A percentile compares a stretch with the other conserved stretches of the same genome.
phyloP scores from a whole-genome alignment of 805 yeast species.

The Ogataea ganodermae region DNA sequence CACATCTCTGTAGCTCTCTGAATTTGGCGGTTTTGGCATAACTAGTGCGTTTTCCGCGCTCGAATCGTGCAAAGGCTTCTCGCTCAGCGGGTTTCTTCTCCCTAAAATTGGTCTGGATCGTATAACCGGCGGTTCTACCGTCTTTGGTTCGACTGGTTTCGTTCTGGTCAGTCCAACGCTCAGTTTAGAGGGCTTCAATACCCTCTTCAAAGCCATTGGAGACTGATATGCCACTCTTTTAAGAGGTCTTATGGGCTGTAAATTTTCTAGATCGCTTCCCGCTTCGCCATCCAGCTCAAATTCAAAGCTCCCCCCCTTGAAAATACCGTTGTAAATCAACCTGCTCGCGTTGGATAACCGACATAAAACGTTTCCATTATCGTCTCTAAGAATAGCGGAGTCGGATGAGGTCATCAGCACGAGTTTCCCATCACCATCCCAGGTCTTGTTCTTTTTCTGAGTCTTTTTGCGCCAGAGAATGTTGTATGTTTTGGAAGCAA shows the following conservation, averaged over 20 bases:
- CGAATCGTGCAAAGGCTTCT: slow-evolving; percentile 44
- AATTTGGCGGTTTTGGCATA: slow-evolving; percentile 26
- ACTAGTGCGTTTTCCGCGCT: slow-evolving; percentile 40
- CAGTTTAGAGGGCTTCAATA: neutral
- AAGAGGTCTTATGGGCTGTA: slow-evolving; percentile 16
- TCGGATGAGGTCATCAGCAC: slow-evolving; percentile 29
- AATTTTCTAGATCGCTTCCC: neutral
- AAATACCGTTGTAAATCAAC: slow-evolving; percentile 33
- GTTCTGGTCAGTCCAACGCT: slow-evolving; percentile 6
- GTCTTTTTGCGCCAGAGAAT: slow-evolving; percentile 74
- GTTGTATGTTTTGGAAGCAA: slow-evolving; percentile 20
- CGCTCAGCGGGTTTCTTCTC: slow-evolving; percentile 16
- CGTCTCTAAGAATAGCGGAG: slow-evolving; percentile 28
- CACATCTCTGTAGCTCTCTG: slow-evolving; percentile 38
- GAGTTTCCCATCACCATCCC: slow-evolving; percentile 91
- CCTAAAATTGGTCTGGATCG: slow-evolving; percentile 3
- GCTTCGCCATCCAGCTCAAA: slow-evolving; percentile 58
- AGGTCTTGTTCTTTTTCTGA: slow-evolving; percentile 79
- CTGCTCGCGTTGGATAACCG: slow-evolving; percentile 22
- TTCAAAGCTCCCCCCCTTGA: slow-evolving; percentile 60
- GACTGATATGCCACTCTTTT: slow-evolving; percentile 11
- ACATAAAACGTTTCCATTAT: slow-evolving; percentile 32
- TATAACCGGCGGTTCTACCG: neutral
- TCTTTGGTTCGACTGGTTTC: neutral
- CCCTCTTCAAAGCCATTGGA: slow-evolving; percentile 2